Evolutionary conservation across 179 eudicot genomes (phyloP).

Genomic region (Patellifolia procumbens): DNA sequence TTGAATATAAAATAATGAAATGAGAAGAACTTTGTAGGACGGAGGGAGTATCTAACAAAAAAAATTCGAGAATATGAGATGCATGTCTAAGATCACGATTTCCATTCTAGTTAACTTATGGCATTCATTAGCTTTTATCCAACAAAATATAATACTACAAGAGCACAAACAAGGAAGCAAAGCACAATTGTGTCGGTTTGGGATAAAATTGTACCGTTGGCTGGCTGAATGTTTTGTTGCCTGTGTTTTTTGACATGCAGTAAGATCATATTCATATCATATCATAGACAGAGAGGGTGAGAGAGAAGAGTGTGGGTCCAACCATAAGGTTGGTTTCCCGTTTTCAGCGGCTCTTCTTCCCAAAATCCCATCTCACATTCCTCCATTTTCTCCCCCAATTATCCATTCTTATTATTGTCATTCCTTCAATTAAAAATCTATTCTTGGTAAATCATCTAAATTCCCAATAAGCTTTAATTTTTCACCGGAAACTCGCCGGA

Average conservation of each 20-base stretch:
- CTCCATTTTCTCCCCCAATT: not conserved
- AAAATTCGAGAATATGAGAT: too few species aligned
- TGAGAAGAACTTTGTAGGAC: too few species aligned
- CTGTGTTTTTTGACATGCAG: not conserved
- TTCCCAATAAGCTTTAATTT: not conserved
- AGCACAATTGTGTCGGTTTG: not conserved
- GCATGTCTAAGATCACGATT: too few species aligned
- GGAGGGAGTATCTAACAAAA: too few species aligned
- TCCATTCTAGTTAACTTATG: too few species aligned
- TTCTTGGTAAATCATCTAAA: not conserved
- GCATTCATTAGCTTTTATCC: too few species aligned
- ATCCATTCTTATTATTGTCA: not conserved
- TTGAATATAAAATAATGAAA: too few species aligned
- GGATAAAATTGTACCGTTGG: not conserved
- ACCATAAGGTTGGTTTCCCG: conserved; percentile 22
- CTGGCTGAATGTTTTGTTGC: not conserved
- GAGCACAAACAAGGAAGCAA: not conserved
- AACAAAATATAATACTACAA: too few species aligned
- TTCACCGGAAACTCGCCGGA: conserved; percentile 22
- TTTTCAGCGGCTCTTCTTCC: conserved; percentile 30
- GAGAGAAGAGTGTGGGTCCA: conserved; percentile 15
- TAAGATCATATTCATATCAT: not conserved
- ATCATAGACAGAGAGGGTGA: not conserved
- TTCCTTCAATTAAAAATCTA: not conserved
- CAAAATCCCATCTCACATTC: not conserved